These are phyloP conservation scores for Eragrostis nindensis DNA, from an alignment of 176 grass and related monocot species.

Conservation along the genomic window DNA sequence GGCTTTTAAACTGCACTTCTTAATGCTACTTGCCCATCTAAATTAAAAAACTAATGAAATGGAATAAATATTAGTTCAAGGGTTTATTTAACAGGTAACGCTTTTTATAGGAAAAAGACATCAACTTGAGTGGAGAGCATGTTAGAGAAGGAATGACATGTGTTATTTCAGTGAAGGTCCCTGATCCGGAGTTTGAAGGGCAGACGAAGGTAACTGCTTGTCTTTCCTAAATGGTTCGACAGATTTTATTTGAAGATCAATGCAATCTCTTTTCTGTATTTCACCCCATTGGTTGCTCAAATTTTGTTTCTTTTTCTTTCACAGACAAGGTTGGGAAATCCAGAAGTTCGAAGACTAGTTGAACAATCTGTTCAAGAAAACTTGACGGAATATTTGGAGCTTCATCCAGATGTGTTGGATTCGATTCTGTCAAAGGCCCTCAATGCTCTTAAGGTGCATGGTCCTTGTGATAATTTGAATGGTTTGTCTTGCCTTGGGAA, in stretches of 20 bases:
- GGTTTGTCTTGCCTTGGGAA: slow-evolving; percentile 1
- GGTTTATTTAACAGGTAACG: slow-evolving; percentile 7
- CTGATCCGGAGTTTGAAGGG: slow-evolving; percentile 97
- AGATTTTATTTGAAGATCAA: slow-evolving; percentile 28
- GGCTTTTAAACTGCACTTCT: too few relatives aligned
- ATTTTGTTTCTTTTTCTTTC: slow-evolving; percentile 41
- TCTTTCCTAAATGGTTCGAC: slow-evolving; percentile 6
- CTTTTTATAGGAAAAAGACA: slow-evolving; percentile 84
- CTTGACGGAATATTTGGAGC: slow-evolving; percentile 88
- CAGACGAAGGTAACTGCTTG: slow-evolving; percentile 79
- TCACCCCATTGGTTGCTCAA: not conserved
- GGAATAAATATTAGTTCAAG: not conserved
- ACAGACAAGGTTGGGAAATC: slow-evolving; percentile 96
- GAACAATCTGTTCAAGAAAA: slow-evolving; percentile 95
- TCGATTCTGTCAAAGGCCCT: slow-evolving; percentile 86
- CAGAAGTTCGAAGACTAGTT: slow-evolving; percentile 93
- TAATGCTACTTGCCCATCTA: slow-evolving; percentile 6
- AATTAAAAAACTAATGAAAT: slow-evolving; percentile 18
- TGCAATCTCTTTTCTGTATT: slow-evolving; percentile 24
- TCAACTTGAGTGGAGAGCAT: slow-evolving; percentile 91
- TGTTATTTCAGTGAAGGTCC: slow-evolving; percentile 88
- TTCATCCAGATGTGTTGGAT: slow-evolving; percentile 86
- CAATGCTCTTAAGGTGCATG: slow-evolving; percentile 90
- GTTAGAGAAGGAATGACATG: slow-evolving; percentile 98
- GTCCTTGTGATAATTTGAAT: slow-evolving; percentile 31